A percentile compares a stretch with the other conserved stretches of the same genome.
These are phyloP conservation scores for Mycena albidolilacea DNA, from an alignment of 768 basidiomycete species.

Conservation along the genomic window DNA sequence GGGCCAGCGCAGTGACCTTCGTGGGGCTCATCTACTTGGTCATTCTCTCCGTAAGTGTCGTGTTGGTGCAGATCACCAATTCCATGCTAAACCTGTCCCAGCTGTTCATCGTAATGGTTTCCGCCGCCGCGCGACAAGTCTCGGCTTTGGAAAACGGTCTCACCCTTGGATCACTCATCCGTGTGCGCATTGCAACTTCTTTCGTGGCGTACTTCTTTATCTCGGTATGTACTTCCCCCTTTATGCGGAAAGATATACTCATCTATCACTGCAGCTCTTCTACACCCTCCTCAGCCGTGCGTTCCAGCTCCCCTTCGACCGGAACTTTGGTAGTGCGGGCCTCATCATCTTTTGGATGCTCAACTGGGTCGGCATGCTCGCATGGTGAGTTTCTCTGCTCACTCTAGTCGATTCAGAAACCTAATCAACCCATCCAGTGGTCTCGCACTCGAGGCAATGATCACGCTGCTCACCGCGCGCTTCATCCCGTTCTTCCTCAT, in stretches of 20 bases:
- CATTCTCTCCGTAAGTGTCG: conserved; percentile 53
- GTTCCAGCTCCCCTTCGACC: conserved; percentile 70
- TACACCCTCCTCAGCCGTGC: conserved; percentile 74
- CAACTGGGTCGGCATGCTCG: conserved; percentile 61
- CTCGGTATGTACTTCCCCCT: conserved; percentile 45
- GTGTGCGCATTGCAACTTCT: conserved; percentile 57
- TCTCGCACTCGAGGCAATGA: conserved; percentile 71
- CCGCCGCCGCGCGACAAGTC: conserved; percentile 45
- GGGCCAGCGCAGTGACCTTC: conserved; percentile 67
- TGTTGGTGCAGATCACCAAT: too few relatives aligned
- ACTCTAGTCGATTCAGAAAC: too few relatives aligned
- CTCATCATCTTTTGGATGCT: conserved; percentile 81
- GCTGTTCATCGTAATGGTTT: conserved; percentile 47
- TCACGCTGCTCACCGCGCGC: conserved; percentile 67
- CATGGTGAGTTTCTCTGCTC: conserved; percentile 49
- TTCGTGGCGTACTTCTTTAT: conserved; percentile 58
- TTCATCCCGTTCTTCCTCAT: conserved; percentile 75
- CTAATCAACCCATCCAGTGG: conserved; percentile 56
- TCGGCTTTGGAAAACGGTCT: conserved; percentile 59
- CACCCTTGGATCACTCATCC: conserved; percentile 54
- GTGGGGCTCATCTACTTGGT: conserved; percentile 70
- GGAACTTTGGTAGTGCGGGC: conserved; percentile 65
- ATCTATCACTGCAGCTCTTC: conserved; percentile 56
- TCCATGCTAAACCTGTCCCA: conserved; percentile 43
- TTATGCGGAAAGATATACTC: background rate